Evolutionary conservation across 192 early-diverging fungal genomes (phyloP).

Genomic region (Backusella morwellensis): DNA sequence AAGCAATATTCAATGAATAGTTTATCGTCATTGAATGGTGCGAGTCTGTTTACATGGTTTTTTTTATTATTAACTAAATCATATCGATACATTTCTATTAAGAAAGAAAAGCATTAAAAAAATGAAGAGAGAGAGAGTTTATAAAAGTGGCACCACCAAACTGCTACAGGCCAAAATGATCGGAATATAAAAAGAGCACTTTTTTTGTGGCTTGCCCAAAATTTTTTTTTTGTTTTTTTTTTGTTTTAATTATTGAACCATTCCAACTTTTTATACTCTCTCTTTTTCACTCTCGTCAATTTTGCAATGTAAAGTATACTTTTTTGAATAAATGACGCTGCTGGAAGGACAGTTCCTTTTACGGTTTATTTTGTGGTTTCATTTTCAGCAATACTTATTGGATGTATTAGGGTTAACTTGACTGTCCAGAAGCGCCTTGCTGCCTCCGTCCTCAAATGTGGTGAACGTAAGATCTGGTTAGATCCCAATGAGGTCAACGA

Average conservation of each 20-base stretch:
- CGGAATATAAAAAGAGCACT: background rate
- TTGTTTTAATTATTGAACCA: slow-evolving; percentile 46
- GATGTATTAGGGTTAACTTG: slow-evolving; percentile 62
- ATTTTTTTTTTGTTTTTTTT: background rate
- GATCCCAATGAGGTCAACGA: slow-evolving; percentile 96
- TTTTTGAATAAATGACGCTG: background rate
- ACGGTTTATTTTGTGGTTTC: too few species aligned
- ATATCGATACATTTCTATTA: too few species aligned
- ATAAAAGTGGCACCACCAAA: background rate
- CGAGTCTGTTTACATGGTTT: too few species aligned
- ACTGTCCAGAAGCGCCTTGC: slow-evolving; percentile 94
- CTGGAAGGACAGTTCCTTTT: background rate
- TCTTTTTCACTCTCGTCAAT: background rate
- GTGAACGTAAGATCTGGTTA: slow-evolving; percentile 98
- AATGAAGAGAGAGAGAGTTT: too few species aligned
- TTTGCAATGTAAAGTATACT: slow-evolving; percentile 2
- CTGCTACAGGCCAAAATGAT: background rate
- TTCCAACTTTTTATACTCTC: background rate
- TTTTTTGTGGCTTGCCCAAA: slow-evolving; percentile 2
- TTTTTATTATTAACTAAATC: too few species aligned
- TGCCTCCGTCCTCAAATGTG: slow-evolving; percentile 95
- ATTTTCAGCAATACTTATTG: background rate
- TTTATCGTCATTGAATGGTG: too few species aligned
- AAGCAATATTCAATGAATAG: too few species aligned
- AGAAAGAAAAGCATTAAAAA: too few species aligned